Conservation (phyloP, 2,329 filamentous ascomycete species). For the Epichloe hybrida region DNA sequence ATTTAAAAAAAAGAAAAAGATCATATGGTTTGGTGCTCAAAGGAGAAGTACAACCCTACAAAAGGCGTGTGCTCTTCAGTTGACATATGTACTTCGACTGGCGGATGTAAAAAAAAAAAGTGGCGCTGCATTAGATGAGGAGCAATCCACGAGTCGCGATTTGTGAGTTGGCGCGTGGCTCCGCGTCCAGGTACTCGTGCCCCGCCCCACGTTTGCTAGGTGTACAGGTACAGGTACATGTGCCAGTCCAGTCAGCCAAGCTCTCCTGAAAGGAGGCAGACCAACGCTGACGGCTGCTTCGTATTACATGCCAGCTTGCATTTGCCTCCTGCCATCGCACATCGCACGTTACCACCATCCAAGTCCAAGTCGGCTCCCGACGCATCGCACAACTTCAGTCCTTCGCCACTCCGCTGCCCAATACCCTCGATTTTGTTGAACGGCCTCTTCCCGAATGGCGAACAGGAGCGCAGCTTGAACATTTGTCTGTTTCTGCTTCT, state of each 20-base stretch:
- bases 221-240: background rate
- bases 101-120: background rate
- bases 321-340: conserved; percentile 7
- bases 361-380: background rate
- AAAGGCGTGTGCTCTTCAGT: too few relatives aligned
- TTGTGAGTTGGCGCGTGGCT: background rate
- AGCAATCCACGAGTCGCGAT: background rate
- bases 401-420: background rate
- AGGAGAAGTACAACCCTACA: too few relatives aligned
- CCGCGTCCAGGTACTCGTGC: background rate
- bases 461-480: conserved; percentile 7
- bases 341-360: background rate
- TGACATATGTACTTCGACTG: too few relatives aligned
- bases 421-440: background rate
- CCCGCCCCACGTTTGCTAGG: too few relatives aligned
- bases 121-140: background rate
- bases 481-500: conserved; percentile 9
- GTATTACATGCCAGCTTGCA: conserved; percentile 7
- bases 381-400: background rate
- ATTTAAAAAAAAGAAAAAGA: too few relatives aligned
- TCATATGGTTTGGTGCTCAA: too few relatives aligned
- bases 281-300: background rate
- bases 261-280: background rate
- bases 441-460: conserved; percentile 8
- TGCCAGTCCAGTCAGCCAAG: background rate